Evolutionary conservation across 2,329 filamentous ascomycete species (phyloP).

Genomic region (Fusarium sp.): DNA sequence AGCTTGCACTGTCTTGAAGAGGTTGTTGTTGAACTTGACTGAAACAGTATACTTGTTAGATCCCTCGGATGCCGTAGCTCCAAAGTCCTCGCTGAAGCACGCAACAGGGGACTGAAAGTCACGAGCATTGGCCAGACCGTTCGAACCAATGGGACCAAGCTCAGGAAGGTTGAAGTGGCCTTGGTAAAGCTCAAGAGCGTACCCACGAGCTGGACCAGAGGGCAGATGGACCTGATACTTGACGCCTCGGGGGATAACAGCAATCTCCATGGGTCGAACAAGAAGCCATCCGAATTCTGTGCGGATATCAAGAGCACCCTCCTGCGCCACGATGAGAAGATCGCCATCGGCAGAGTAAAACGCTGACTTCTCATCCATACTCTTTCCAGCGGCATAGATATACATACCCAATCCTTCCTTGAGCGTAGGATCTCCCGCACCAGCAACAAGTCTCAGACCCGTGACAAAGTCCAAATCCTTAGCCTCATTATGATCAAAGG

Average conservation of each 20-base stretch:
- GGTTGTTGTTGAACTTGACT: conserved; percentile 73
- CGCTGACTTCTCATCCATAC: conserved; percentile 78
- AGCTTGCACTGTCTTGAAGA: conserved; percentile 72
- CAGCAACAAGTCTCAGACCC: conserved; percentile 77
- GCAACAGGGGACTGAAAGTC: conserved; percentile 82
- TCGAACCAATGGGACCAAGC: conserved; percentile 78
- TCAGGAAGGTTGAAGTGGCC: conserved; percentile 78
- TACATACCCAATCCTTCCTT: conserved; percentile 85
- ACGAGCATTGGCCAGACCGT: conserved; percentile 77
- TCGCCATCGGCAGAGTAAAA: conserved; percentile 90
- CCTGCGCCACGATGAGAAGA: conserved; percentile 79
- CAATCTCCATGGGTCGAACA: conserved; percentile 82
- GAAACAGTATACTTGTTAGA: conserved; percentile 60
- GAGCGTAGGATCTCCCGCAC: conserved; percentile 81
- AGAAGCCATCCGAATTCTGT: conserved; percentile 81
- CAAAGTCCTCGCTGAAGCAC: conserved; percentile 71
- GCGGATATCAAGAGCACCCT: conserved; percentile 78
- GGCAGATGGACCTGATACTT: conserved; percentile 78
- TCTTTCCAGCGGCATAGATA: conserved; percentile 81
- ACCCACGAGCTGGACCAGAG: conserved; percentile 72
- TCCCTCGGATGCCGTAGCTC: conserved; percentile 53
- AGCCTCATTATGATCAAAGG: conserved; percentile 75
- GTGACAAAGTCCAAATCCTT: conserved; percentile 62
- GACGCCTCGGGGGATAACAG: conserved; percentile 78
- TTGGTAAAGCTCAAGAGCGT: conserved; percentile 80